These are phyloP conservation scores for Lavandula angustifolia DNA, from an alignment of 257 asterid species.

Conservation along the genomic window DNA sequence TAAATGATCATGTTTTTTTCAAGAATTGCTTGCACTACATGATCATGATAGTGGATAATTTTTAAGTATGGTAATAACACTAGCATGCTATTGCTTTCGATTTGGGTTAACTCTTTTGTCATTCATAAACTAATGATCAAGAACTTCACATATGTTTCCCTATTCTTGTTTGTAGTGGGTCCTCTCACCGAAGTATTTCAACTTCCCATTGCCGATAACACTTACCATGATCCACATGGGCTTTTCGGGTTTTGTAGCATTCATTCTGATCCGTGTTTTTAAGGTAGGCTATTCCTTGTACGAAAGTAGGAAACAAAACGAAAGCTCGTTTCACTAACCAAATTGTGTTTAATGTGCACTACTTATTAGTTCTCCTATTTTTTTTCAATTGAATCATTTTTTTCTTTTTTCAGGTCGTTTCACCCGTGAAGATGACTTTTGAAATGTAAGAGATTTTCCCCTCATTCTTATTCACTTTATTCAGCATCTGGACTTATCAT, in stretches of 20 bases:
- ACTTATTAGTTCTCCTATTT: too few relatives aligned
- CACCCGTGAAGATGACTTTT: conserved; percentile 93
- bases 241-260: conserved; percentile 91
- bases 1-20: too few relatives aligned
- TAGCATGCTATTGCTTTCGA: not conserved
- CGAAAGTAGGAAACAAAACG: too few relatives aligned
- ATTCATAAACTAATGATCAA: not conserved
- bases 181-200: conserved; percentile 95
- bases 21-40: too few relatives aligned
- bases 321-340: too few relatives aligned
- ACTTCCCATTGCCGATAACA: conserved; percentile 90
- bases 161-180: conserved; percentile 76
- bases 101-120: not conserved
- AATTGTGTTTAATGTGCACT: too few relatives aligned
- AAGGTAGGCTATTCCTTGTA: conserved; percentile 48
- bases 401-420: conserved; percentile 63
- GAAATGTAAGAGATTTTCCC: conserved; percentile 64
- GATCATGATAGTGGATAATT: too few relatives aligned
- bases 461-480: conserved; percentile 26
- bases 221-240: conserved; percentile 99
- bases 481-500: conserved; percentile 25
- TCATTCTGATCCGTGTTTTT: conserved; percentile 80
- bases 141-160: conserved; percentile 10
- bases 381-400: not conserved
- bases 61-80: too few relatives aligned